Base-by-base conservation (phyloP, 2,329 filamentous ascomycete species). In the Curvularia hawaiiensis region DNA sequence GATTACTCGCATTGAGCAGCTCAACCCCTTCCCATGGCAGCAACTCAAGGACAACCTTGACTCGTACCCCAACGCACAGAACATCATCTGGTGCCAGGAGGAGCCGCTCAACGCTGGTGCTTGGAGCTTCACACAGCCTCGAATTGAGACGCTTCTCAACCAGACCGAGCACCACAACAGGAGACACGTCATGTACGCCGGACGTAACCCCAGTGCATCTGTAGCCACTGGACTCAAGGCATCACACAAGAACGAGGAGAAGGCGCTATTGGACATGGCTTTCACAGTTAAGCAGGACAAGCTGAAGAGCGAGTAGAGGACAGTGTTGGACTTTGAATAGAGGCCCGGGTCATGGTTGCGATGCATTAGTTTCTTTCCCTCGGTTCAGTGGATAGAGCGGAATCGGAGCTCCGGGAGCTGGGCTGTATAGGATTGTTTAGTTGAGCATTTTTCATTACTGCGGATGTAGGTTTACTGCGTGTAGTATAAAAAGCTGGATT, bases 1-100 rank as follows among this genome's bases (percentile, higher is more conserved):
- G 73, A 89, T 99, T 76, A 97, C 93, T 22, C 92, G 95, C 75
- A 87, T 99, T 67, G 95, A 99, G 83, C 95, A 99, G 82, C 86
- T 99, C 60, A 93, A 99, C 82, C 95, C 95, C 72, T 99, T 99
- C 91, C 95, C 95, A 50, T 99, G 95, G 94, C 88, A 93, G 70
- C 92, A 95, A 79, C 87, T 99, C 54, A 91, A 90, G 83, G 94
- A 98, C 79, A 98, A 98, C 83, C 85, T 99, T 53, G 94, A 99
- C 83, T 87, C 83, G 78, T 99, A 99, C 83, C 92, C 93, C 76
- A 99, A 99, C 79, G 94, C 94, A 69, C 91, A 97, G 85, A 94
- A 92, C 64, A 92, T 99, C 66, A 92, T 99, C 63, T 99, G 93
- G 93, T 89, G 87, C 68, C 95, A 99, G 80, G 95, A 99, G 79